phyloP scores from a whole-genome alignment of 1,284 basidiomycete genomes.

The Tremellales sp. region DNA sequence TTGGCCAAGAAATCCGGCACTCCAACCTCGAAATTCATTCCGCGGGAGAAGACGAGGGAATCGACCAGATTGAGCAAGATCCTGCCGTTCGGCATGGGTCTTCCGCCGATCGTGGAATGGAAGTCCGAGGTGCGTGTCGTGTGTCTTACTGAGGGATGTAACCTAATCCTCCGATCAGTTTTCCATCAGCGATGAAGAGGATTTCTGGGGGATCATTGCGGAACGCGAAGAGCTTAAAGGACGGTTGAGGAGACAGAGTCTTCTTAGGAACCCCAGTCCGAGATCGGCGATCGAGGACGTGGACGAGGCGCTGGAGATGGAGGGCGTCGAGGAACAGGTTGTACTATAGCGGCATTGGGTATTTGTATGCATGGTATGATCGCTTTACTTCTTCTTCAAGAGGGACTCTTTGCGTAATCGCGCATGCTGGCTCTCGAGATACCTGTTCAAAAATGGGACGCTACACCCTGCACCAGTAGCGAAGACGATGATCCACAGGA shows the following conservation, averaged over 20 bases:
- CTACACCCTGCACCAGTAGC: constrained; percentile 5
- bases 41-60: constrained; percentile 14
- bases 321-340: constrained; percentile 28
- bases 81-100: constrained; percentile 22
- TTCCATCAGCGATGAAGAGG: constrained; percentile 22
- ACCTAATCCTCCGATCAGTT: constrained; percentile 12
- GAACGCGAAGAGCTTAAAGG: constrained; percentile 15
- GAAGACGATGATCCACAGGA: constrained; percentile 20
- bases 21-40: constrained; percentile 3
- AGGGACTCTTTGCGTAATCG: too few species aligned
- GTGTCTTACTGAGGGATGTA: neutral
- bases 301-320: constrained; percentile 25
- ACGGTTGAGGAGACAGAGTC: constrained; percentile 7
- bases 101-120: constrained; percentile 17
- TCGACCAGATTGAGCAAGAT: constrained; percentile 10
- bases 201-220: constrained; percentile 31
- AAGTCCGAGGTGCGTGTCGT: constrained; percentile 21
- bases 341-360: constrained; percentile 6
- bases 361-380: neutral
- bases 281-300: too few species aligned
- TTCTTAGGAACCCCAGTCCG: too few species aligned
- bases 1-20: neutral
- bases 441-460: constrained; percentile 16
- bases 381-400: neutral
- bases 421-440: constrained; percentile 9